phyloP scores from a whole-genome alignment of 2,329 filamentous ascomycete genomes.

The Colletotrichum viniferum region DNA sequence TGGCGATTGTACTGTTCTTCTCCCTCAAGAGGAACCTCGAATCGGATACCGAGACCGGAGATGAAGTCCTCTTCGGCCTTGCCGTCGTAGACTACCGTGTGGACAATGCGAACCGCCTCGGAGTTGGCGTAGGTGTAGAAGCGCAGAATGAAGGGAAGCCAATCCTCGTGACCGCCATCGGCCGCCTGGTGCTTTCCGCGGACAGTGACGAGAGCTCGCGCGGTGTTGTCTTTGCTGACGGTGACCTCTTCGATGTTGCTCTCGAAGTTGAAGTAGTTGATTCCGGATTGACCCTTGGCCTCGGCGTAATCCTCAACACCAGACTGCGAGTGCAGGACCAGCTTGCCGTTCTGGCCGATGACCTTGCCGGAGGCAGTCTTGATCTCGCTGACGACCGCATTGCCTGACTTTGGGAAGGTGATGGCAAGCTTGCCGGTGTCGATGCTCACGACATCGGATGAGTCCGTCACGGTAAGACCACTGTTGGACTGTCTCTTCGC shows the following conservation, averaged over 20 bases:
- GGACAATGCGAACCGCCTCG: slow-evolving; percentile 56
- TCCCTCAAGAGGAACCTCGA: slow-evolving; percentile 56
- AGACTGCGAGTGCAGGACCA: slow-evolving; percentile 58
- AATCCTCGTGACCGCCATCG: slow-evolving; percentile 43
- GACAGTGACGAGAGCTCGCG: slow-evolving; percentile 52
- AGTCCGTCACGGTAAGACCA: slow-evolving; percentile 26
- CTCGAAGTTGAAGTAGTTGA: slow-evolving; percentile 49
- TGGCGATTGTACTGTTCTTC: slow-evolving; percentile 64
- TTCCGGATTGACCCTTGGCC: slow-evolving; percentile 34
- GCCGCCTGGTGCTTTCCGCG: slow-evolving; percentile 40
- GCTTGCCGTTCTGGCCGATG: slow-evolving; percentile 50
- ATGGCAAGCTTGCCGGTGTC: slow-evolving; percentile 49
- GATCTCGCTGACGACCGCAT: slow-evolving; percentile 42
- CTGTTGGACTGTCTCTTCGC: slow-evolving; percentile 35
- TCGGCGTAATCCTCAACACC: slow-evolving; percentile 46
- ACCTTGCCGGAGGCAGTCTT: slow-evolving; percentile 43
- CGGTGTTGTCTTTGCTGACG: slow-evolving; percentile 45
- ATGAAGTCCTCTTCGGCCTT: slow-evolving; percentile 55
- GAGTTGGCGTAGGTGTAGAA: slow-evolving; percentile 66
- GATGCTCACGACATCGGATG: slow-evolving; percentile 36
- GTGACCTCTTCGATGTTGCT: slow-evolving; percentile 56
- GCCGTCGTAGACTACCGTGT: slow-evolving; percentile 61
- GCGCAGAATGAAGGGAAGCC: slow-evolving; percentile 59
- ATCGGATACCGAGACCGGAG: slow-evolving; percentile 57
- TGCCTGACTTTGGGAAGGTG: slow-evolving; percentile 47